These are phyloP conservation scores for Penicillium parvum DNA, from an alignment of 495 filamentous ascomycete species.

Conservation along the genomic window DNA sequence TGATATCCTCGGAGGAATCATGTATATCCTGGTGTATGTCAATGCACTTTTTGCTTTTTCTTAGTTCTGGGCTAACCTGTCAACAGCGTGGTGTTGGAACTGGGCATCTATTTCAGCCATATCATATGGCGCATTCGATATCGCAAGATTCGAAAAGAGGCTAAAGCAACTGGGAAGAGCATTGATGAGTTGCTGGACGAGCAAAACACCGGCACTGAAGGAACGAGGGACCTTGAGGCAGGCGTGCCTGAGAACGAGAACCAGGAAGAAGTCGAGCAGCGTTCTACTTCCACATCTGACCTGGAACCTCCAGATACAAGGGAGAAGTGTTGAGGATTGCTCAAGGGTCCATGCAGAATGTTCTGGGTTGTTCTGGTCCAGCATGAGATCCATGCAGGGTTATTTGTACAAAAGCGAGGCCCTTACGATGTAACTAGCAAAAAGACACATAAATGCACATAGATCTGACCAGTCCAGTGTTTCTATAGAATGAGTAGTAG, in stretches of 20 bases:
- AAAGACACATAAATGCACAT: no score
- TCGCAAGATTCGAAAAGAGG: constrained; percentile 52
- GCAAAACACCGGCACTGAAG: constrained; percentile 4
- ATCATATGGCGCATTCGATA: constrained; percentile 63
- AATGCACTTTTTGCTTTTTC: background rate
- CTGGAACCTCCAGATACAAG: background rate
- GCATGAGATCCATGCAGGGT: no score
- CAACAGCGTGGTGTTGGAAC: constrained; percentile 56
- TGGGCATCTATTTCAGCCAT: constrained; percentile 66
- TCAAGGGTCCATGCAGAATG: background rate
- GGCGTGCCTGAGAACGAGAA: background rate
- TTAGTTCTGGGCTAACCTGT: background rate
- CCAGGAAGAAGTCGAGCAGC: background rate
- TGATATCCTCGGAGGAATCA: constrained; percentile 62
- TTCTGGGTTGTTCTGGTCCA: no score
- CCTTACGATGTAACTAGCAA: no score
- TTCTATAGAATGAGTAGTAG: background rate
- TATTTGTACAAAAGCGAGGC: no score
- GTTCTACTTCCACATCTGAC: background rate
- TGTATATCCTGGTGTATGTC: constrained; percentile 64
- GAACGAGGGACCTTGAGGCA: constrained; percentile 1
- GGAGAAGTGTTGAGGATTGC: background rate
- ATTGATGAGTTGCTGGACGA: constrained; percentile 58
- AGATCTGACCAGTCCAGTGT: background rate
- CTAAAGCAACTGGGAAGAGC: constrained; percentile 51